phyloP scores from a whole-genome alignment of 2,329 filamentous ascomycete species.

The Aureobasidium sp. region DNA sequence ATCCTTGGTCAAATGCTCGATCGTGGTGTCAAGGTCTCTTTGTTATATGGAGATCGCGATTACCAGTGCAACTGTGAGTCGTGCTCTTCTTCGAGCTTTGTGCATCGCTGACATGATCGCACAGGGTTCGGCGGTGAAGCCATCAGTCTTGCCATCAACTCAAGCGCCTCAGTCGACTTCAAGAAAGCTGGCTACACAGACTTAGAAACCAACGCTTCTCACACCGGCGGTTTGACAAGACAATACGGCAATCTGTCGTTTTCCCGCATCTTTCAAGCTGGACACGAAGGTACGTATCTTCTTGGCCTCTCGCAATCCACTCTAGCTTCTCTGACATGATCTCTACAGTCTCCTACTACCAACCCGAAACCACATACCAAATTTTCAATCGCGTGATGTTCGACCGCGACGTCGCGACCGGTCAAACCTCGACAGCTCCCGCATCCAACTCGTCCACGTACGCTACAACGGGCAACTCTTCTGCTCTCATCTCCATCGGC shows the following conservation, averaged over 20 bases:
- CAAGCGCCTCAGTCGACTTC: slow-evolving; percentile 18
- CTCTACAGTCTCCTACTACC: slow-evolving; percentile 39
- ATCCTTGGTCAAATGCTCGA: slow-evolving; percentile 34
- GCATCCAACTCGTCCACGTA: slow-evolving; percentile 21
- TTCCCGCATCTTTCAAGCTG: slow-evolving; percentile 26
- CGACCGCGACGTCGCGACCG: slow-evolving; percentile 47
- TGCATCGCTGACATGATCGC: neutral
- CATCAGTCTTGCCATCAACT: slow-evolving; percentile 22
- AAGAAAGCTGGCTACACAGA: slow-evolving; percentile 24
- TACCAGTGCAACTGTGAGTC: slow-evolving; percentile 44
- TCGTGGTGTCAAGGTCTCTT: slow-evolving; percentile 47
- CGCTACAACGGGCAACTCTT: neutral
- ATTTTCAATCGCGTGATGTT: slow-evolving; percentile 46
- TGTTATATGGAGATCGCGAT: slow-evolving; percentile 60
- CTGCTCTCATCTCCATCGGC: neutral
- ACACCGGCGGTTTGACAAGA: slow-evolving; percentile 24
- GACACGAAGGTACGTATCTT: slow-evolving; percentile 18
- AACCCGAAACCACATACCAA: slow-evolving; percentile 45
- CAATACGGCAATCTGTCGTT: slow-evolving; percentile 29
- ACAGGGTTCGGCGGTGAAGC: slow-evolving; percentile 22
- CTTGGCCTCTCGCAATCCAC: neutral
- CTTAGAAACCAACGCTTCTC: slow-evolving; percentile 21
- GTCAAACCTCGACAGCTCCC: slow-evolving; percentile 33
- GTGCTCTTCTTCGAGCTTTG: neutral
- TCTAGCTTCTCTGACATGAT: neutral